Evolutionary conservation across 768 basidiomycete species (phyloP).

Genomic region (Leucosporidium scottii): DNA sequence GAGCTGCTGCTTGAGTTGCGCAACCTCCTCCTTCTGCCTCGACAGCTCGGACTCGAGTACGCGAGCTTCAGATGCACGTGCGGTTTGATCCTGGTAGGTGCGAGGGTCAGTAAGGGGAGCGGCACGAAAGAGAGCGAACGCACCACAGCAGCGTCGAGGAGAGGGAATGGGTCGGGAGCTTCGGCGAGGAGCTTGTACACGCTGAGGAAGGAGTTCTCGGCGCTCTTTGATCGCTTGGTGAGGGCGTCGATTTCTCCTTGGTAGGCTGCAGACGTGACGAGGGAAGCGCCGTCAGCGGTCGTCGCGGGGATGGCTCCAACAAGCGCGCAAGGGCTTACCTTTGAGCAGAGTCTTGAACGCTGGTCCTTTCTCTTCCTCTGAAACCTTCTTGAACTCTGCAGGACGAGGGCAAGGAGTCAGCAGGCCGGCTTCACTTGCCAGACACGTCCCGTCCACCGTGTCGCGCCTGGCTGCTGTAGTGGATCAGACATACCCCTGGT

Average conservation of each 20-base stretch:
- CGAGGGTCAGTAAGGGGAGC: background rate
- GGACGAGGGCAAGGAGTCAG: background rate
- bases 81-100: conserved; percentile 71
- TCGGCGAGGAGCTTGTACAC: conserved; percentile 95
- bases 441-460: background rate
- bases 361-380: conserved; percentile 77
- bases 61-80: conserved; percentile 73
- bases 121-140: conserved; percentile 30
- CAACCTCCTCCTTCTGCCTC: conserved; percentile 72
- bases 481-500: conserved; percentile 67
- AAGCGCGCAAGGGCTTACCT: conserved; percentile 46
- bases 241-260: conserved; percentile 93
- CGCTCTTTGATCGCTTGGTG: conserved; percentile 81
- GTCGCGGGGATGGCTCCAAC: no score
- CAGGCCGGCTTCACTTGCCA: background rate
- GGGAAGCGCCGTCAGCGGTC: background rate
- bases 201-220: conserved; percentile 93
- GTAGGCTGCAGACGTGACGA: conserved; percentile 56
- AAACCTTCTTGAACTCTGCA: conserved; percentile 89
- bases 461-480: no score
- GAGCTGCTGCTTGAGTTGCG: conserved; percentile 64
- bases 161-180: conserved; percentile 93
- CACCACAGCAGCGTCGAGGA: conserved; percentile 89
- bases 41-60: conserved; percentile 68
- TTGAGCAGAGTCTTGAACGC: conserved; percentile 87